Evolutionary conservation across 805 yeast genomes (phyloP), one percentile per base, ranked within the genome.

Genomic region (Metschnikowia koreensis): DNA sequence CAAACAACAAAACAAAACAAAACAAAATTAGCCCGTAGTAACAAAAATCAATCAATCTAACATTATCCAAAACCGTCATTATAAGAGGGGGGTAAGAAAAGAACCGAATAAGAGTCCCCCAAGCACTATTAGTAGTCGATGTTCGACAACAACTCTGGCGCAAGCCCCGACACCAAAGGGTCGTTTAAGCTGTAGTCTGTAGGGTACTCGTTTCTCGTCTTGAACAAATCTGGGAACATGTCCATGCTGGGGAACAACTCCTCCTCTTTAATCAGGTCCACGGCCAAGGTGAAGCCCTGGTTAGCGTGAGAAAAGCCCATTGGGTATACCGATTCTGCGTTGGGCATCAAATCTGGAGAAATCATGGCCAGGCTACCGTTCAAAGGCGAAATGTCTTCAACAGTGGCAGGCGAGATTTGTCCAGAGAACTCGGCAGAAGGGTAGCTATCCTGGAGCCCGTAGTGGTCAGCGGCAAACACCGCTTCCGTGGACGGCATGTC

Each of bases 221-320:
- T 29, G 50, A 42, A 46, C 40, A 46, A 41, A 44, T 50, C 48
- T 28, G 52, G 46, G 26, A 50, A 48, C 40, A 46, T 22, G 44
- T 54, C 51, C 52, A 48, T 48, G 48, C 38, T 39, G 26, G 52
- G 46, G 34, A 46, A 48, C 33, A 47, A n/a, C 48, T 54, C 53
- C 44, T 50, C 51, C 16, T 51, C 57, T 17, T 50, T 50, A 17
- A 38, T 38, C 12, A 34, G 33, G 16, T 47, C 42, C 44, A 43
- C 48, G 36, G 43, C 46, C 13, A 39, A 38, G 10, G 49, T 8
- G 22, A 41, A 38, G 8, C 50, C 54, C 28, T 27, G 39, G n/a
- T 42, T 26, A 31, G 29, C 38, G n/a, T 48, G 51, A 5, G 46
- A 8, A 2, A 43, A 41, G 44, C 17, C 26, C 50, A 47, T 33